Evolutionary conservation across 2,329 filamentous ascomycete species (phyloP).

Genomic region (Colletotrichum sojae): DNA sequence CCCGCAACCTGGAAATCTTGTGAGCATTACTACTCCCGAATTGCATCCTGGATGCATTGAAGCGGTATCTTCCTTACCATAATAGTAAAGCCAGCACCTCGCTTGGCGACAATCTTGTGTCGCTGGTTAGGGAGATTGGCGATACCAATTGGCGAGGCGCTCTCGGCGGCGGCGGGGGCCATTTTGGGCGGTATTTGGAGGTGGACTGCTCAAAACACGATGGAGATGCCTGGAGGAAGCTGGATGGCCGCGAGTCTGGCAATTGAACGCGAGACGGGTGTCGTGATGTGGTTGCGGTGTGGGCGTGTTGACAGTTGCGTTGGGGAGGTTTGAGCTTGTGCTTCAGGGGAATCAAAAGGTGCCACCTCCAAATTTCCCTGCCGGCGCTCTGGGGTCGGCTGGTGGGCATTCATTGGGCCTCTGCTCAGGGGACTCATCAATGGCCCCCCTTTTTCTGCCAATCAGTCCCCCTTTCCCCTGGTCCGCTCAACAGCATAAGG

Average conservation of each 20-base stretch:
- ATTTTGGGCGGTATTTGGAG: conserved; percentile 58
- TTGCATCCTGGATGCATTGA: neutral
- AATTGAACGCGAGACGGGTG: conserved; percentile 39
- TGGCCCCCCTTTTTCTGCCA: conserved; percentile 42
- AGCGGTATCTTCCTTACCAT: conserved; percentile 77
- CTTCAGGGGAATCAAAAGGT: conserved; percentile 45
- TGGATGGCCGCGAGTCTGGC: conserved; percentile 31
- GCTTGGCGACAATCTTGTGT: conserved; percentile 82
- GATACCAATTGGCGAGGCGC: conserved; percentile 79
- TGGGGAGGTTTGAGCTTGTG: conserved; percentile 43
- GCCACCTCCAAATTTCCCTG: conserved; percentile 44
- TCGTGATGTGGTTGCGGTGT: conserved; percentile 41
- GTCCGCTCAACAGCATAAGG: conserved; percentile 17
- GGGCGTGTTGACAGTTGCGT: conserved; percentile 40
- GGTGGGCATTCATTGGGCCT: conserved; percentile 37
- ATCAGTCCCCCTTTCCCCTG: conserved; percentile 39
- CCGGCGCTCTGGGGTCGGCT: conserved; percentile 38
- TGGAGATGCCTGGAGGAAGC: conserved; percentile 26
- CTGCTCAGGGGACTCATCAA: conserved; percentile 40
- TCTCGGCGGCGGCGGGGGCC: conserved; percentile 71
- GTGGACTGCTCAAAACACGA: conserved; percentile 40
- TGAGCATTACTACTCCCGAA: neutral
- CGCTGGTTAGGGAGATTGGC: conserved; percentile 82
- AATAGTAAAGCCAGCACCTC: conserved; percentile 98
- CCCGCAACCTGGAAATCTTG: conserved; percentile 82